Evolutionary conservation across 2,329 filamentous ascomycete species (phyloP).

Genomic region (Atkinsonella hypoxylon): DNA sequence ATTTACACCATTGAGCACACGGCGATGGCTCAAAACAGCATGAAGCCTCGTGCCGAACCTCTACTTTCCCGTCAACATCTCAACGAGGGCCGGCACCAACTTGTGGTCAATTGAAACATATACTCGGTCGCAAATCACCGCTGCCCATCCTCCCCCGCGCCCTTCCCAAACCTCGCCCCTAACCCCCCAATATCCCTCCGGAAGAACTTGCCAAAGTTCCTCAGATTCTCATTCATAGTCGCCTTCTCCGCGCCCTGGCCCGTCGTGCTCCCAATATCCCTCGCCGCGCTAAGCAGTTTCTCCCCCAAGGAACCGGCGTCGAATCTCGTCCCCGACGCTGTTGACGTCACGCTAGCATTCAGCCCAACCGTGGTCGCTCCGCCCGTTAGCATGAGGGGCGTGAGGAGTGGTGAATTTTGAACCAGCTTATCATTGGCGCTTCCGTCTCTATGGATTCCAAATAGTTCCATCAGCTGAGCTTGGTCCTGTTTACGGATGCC

Average conservation of each 20-base stretch:
- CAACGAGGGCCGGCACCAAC: no score
- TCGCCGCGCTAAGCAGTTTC: conserved; percentile 75
- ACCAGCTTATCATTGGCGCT: conserved; percentile 59
- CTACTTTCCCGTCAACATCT: no score
- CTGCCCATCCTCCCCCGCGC: conserved; percentile 27
- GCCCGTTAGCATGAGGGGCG: conserved; percentile 45
- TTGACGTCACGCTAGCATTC: conserved; percentile 29
- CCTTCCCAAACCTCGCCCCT: conserved; percentile 59
- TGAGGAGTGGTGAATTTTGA: conserved; percentile 57
- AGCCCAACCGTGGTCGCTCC: conserved; percentile 26
- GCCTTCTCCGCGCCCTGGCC: conserved; percentile 41
- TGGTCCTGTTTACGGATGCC: conserved; percentile 81
- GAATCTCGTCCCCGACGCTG: conserved; percentile 43
- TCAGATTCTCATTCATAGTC: conserved; percentile 84
- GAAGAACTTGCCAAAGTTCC: conserved; percentile 95
- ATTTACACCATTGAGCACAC: no score
- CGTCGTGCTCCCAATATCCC: conserved; percentile 62
- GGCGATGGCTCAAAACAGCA: no score
- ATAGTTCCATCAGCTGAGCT: conserved; percentile 71
- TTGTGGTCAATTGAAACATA: no score
- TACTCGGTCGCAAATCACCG: conserved; percentile 6
- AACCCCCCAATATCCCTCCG: conserved; percentile 71
- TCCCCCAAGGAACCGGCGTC: conserved; percentile 76
- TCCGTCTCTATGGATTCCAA: conserved; percentile 67
- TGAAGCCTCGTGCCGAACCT: no score